Evolutionary conservation across 768 basidiomycete genomes (phyloP).

Genomic region (Trametes punicea): DNA sequence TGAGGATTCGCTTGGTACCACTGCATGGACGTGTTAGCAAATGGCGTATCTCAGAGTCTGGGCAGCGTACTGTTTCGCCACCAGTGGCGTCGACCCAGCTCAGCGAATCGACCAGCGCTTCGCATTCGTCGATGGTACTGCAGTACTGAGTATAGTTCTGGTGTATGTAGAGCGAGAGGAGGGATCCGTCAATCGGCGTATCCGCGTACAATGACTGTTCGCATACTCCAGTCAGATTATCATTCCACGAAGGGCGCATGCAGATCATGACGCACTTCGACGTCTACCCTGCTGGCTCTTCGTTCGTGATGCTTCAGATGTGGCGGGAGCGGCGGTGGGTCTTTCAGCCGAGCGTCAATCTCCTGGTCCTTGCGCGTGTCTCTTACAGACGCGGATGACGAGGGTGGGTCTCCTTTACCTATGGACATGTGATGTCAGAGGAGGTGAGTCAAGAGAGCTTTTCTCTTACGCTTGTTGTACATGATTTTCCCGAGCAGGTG

Average conservation of each 20-base stretch:
- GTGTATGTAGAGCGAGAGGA: constrained; percentile 88
- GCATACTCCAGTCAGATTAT: too few relatives aligned
- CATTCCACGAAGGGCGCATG: neutral
- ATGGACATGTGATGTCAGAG: constrained; percentile 9
- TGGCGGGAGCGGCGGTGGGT: constrained; percentile 53
- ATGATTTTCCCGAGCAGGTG: constrained; percentile 91
- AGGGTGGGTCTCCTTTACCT: constrained; percentile 76
- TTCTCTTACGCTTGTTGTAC: constrained; percentile 84
- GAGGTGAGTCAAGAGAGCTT: neutral
- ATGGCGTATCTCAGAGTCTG: neutral
- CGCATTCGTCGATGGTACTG: constrained; percentile 69
- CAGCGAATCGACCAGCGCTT: constrained; percentile 65
- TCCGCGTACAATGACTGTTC: constrained; percentile 69
- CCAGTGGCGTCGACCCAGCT: constrained; percentile 74
- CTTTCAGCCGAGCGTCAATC: constrained; percentile 50
- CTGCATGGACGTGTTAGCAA: constrained; percentile 37
- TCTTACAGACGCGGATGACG: constrained; percentile 51
- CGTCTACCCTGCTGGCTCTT: constrained; percentile 67
- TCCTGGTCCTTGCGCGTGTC: constrained; percentile 62
- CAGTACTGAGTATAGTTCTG: constrained; percentile 93
- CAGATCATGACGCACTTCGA: constrained; percentile 48
- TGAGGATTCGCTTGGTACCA: constrained; percentile 74
- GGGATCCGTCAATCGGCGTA: constrained; percentile 86
- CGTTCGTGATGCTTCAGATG: constrained; percentile 62
- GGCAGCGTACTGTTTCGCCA: constrained; percentile 52